These are phyloP conservation scores for Lactuca sativa DNA, from an alignment of 129 eudicot species.

Conservation along the genomic window DNA sequence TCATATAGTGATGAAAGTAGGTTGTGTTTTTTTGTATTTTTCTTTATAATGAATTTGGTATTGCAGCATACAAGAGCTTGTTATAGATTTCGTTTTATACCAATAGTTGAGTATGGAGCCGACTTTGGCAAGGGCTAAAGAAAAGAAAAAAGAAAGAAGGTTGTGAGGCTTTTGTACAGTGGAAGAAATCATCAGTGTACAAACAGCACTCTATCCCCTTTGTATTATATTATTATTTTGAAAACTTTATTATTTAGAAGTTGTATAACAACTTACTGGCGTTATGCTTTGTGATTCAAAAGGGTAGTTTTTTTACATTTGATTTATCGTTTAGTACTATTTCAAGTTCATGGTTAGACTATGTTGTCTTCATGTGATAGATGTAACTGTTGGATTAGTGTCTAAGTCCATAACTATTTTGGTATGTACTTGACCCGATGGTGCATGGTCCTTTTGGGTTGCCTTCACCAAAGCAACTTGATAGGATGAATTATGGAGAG, in stretches of 20 bases:
- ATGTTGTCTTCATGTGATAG: too few species aligned
- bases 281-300: neutral
- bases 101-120: conserved; percentile 89
- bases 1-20: too few species aligned
- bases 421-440: too few species aligned
- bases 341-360: neutral
- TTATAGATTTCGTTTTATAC: conserved; percentile 77
- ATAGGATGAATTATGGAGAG: too few species aligned
- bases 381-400: too few species aligned
- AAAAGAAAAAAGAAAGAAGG: conserved; percentile 49
- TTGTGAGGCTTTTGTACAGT: conserved; percentile 80
- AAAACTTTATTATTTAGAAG: neutral
- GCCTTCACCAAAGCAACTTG: too few species aligned
- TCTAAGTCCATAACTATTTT: too few species aligned
- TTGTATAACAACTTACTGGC: neutral
- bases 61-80: conserved; percentile 57
- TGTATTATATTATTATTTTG: neutral
- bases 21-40: too few species aligned
- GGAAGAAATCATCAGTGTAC: conserved; percentile 88
- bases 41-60: too few species aligned
- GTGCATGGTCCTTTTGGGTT: too few species aligned
- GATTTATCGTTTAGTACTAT: neutral
- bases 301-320: conserved; percentile 9
- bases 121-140: conserved; percentile 49
- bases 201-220: neutral